Evolutionary conservation across 257 asterid genomes (phyloP), one percentile per base, ranked within the genome.

Genomic region (Jacaranda copaia): DNA sequence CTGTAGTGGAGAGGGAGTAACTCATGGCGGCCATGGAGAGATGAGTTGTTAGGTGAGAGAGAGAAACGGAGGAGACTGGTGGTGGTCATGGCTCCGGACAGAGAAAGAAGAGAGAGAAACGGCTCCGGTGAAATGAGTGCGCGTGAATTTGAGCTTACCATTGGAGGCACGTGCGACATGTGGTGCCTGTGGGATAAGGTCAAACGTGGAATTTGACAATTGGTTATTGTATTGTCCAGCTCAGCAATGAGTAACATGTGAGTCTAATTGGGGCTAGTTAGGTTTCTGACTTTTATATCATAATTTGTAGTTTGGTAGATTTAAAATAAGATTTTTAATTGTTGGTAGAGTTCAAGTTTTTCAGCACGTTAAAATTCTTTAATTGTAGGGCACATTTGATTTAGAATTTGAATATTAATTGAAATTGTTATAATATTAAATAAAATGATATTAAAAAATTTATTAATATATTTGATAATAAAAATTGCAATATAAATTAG

Each of bases 41-140:
- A 62, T 15, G 76, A 68, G 77, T 8, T 25, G 75, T 69, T 74
- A 14, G 91, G 85, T 11, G 88, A 70, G 87, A 86, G 81, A 53
- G 91, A 85, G 81, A 86, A 43, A 70, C 89, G 90, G 88, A 91
- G 92, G 71, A 93, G 91, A 83, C 83, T 74, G 46, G 88, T 77
- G 67, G 96, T 72, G 77, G 91, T 84, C 82, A 87, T 84, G 65
- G 81, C 39, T 73, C 15, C 5, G 55, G 79, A 80, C 72, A 70
- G 85, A 42, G 43, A 18, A 18, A 51, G 19, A 25, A 25, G 66
- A 72, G 81, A 62, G 19, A 68, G 75, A 39, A 35, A 45, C 53
- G 74, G 36, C 66, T 70, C 74, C 81, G 83, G 80, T 0, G 62
- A 72, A 76, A 8, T 45, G 78, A 46, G 52, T 55, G 78, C 69